Conservation (phyloP, 1,139 yeast genomes). For the Kodamaea derodonti region DNA sequence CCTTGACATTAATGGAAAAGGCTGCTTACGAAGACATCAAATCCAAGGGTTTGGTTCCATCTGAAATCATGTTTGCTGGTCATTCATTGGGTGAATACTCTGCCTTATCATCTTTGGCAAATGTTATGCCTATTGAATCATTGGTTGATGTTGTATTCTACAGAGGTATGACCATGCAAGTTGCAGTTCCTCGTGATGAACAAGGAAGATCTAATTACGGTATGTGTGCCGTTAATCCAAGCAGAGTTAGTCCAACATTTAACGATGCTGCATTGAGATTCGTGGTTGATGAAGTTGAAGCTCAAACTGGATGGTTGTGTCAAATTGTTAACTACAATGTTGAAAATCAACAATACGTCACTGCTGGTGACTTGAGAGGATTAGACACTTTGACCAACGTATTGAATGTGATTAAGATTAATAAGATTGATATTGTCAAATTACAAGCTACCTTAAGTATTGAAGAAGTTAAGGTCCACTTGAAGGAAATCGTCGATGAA, state of each 20-base stretch:
- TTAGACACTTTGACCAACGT: constrained; percentile 92
- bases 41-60: constrained; percentile 91
- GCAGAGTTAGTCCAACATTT: constrained; percentile 85
- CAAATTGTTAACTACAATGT: constrained; percentile 98
- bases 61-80: constrained; percentile 94
- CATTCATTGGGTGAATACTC: constrained; percentile 99
- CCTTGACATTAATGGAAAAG: constrained; percentile 97
- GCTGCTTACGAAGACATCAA: constrained; percentile 98
- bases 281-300: constrained; percentile 85
- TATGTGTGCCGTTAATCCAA: constrained; percentile 98
- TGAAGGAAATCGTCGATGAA: constrained; percentile 82
- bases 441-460: constrained; percentile 76
- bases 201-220: constrained; percentile 96
- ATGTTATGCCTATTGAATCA: constrained; percentile 98
- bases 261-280: constrained; percentile 90
- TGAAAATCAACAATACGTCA: constrained; percentile 96
- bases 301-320: constrained; percentile 85
- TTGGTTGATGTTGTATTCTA: constrained; percentile 97
- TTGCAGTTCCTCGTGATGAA: constrained; percentile 96
- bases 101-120: constrained; percentile 94
- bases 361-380: constrained; percentile 97
- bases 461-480: constrained; percentile 84
- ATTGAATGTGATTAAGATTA: constrained; percentile 84
- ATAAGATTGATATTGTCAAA: constrained; percentile 90
- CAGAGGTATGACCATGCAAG: constrained; percentile 99